A percentile compares a stretch with the other conserved stretches of the same genome.
Conservation (phyloP, 2,329 filamentous ascomycete species). For the Cadophora sp. region DNA sequence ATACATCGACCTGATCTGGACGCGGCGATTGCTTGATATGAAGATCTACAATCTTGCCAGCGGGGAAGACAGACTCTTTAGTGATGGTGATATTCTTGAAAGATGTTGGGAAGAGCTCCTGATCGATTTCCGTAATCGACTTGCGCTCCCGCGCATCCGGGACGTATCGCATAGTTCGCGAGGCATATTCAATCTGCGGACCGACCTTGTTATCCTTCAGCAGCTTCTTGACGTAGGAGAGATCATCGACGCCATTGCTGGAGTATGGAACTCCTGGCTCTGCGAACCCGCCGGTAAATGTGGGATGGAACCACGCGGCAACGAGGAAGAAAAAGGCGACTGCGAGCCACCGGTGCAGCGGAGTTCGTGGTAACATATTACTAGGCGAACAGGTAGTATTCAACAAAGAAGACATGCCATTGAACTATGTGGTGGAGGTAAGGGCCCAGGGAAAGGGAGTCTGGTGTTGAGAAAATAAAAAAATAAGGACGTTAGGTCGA, state of each 20-base stretch:
- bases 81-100: conserved; percentile 36
- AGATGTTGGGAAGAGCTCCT: conserved; percentile 37
- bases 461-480: conserved; percentile 1
- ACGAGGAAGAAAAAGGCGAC: conserved; percentile 29
- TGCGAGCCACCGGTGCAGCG: conserved; percentile 32
- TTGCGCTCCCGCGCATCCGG: conserved; percentile 37
- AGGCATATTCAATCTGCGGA: conserved; percentile 39
- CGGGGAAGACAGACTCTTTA: conserved; percentile 28
- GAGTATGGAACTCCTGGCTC: conserved; percentile 13
- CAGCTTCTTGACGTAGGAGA: conserved; percentile 35
- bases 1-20: conserved; percentile 58
- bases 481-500: neutral
- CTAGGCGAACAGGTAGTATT: conserved; percentile 9
- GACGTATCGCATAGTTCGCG: conserved; percentile 41
- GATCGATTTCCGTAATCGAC: conserved; percentile 37
- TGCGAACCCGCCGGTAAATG: conserved; percentile 21
- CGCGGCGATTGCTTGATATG: conserved; percentile 50
- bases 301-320: conserved; percentile 31
- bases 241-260: conserved; percentile 27
- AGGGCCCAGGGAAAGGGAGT: neutral
- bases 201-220: conserved; percentile 38
- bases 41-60: conserved; percentile 34
- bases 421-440: neutral
- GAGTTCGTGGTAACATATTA: conserved; percentile 34
- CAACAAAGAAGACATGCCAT: conserved; percentile 19